A percentile compares a stretch with the other conserved stretches of the same genome.
Evolutionary conservation across 75 land plant species (phyloP).

Genomic region (Adiantum capillusveneris): DNA sequence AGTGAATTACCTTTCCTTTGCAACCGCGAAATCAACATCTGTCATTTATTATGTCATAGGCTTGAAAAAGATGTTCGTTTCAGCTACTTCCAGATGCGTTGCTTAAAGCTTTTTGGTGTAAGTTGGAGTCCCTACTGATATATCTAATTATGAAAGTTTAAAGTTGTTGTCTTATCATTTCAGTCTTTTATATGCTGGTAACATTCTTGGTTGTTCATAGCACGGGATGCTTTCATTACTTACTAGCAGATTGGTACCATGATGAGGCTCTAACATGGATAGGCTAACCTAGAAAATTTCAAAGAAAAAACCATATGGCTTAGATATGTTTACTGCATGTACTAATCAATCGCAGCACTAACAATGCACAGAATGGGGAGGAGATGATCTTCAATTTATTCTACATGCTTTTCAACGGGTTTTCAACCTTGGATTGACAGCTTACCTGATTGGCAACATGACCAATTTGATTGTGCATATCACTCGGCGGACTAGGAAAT

Average conservation of each 20-base stretch:
- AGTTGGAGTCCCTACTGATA: too few species aligned
- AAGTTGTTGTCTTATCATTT: too few species aligned
- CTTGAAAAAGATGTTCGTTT: too few species aligned
- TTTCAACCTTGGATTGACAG: slow-evolving; percentile 49
- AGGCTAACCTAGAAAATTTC: slow-evolving; percentile 35
- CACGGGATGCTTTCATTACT: slow-evolving; percentile 46
- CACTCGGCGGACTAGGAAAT: slow-evolving; percentile 38
- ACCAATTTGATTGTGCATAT: slow-evolving; percentile 50
- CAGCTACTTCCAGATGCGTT: too few species aligned
- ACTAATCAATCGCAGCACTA: slow-evolving; percentile 51
- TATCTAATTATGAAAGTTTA: too few species aligned
- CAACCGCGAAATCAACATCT: too few species aligned
- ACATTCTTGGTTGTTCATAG: too few species aligned
- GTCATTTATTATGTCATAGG: too few species aligned
- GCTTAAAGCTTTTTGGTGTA: too few species aligned
- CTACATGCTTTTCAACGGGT: slow-evolving; percentile 46
- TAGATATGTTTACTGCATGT: slow-evolving; percentile 42
- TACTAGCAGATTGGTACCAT: slow-evolving; percentile 42
- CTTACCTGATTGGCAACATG: slow-evolving; percentile 63
- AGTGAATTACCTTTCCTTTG: too few species aligned
- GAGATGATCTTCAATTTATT: slow-evolving; percentile 47
- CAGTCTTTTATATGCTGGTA: too few species aligned
- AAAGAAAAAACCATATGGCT: slow-evolving; percentile 18
- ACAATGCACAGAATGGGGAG: slow-evolving; percentile 34
- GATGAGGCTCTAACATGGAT: slow-evolving; percentile 40